Conservation (phyloP, 2,329 filamentous ascomycete genomes). For the Pseudocercospora fuligena region DNA sequence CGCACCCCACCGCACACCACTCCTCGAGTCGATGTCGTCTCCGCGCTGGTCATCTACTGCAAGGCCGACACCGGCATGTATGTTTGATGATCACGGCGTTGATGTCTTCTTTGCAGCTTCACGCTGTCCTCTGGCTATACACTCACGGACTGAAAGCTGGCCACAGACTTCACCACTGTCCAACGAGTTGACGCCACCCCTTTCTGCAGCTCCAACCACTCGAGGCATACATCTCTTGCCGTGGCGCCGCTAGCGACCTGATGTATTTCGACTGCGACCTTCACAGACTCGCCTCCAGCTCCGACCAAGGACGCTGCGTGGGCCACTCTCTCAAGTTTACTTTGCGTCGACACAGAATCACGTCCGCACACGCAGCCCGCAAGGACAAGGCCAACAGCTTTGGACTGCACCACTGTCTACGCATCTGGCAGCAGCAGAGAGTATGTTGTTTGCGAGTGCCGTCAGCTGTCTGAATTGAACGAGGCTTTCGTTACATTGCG, state of each 20-base stretch:
- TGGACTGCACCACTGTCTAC: background rate
- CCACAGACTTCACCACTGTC: background rate
- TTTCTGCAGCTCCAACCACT: background rate
- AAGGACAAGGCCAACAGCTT: background rate
- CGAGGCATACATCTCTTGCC: background rate
- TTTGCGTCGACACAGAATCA: background rate
- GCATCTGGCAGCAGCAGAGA: background rate
- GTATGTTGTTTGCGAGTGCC: background rate
- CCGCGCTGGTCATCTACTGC: background rate
- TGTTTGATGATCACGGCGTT: background rate
- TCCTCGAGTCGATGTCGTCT: background rate
- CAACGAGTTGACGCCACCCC: background rate
- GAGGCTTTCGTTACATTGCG: slow-evolving; percentile 2
- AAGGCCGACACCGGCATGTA: background rate
- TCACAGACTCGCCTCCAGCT: background rate
- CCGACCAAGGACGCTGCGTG: background rate
- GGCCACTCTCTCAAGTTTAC: background rate
- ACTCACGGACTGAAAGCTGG: background rate
- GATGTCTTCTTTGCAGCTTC: background rate
- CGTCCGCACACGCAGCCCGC: background rate
- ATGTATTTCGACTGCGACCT: background rate
- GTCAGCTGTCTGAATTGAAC: background rate
- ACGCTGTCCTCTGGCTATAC: background rate
- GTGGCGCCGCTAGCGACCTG: background rate
- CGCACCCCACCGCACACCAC: background rate